Base-by-base conservation (phyloP, 306 rosid species). In the Quercus glauca region DNA sequence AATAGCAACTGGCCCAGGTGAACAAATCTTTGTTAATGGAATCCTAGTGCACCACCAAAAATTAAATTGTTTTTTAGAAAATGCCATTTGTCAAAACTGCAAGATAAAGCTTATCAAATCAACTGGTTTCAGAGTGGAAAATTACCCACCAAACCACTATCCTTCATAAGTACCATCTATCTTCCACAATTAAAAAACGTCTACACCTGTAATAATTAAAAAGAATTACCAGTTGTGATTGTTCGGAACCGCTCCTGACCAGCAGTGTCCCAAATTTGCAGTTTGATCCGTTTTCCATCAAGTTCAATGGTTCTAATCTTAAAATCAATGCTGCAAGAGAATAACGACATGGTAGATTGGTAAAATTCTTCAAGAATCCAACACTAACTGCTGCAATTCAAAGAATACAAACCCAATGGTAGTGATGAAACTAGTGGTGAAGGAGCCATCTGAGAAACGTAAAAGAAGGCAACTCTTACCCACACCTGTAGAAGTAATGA, bases 181-280 rank as follows among this genome's bases (percentile, higher is more conserved):
- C 7, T 65, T 65, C 49, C 10, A 12, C 49, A 35, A 33, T 7
- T 7, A 33, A 18, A 33, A 18, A 67, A 33, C 37, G 1, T 43
- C 69, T 63, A 6, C 3, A 33, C 35, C 12, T 55, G 41, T 33
- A 74, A 73, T 28, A 53, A 83, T 80, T 9, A 80, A 45, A 69
- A 87, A 76, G 4, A 60, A 37, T 76, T 79, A 92, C 99, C 98
- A 3, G 97, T 92, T 35, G 99, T 95, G 80, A 95, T 95, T 64
- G 99, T 92, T 55, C 99, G 92, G 77, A 95, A 95, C 73, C 97
- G 89, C 87, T 95, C 99, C 73, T 95, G 99, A 43, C 99, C 99
- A 73, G 99, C 99, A 19, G 99, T 95, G 74, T 95, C 99, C 99
- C 99, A 95, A 70, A 95, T 91, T 89, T 95, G 99, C 69, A 95